Percentiles rank a stretch among this genome's conserved stretches.
phyloP scores from a whole-genome alignment of 2,329 filamentous ascomycete species.

The Aureobasidium sp. region DNA sequence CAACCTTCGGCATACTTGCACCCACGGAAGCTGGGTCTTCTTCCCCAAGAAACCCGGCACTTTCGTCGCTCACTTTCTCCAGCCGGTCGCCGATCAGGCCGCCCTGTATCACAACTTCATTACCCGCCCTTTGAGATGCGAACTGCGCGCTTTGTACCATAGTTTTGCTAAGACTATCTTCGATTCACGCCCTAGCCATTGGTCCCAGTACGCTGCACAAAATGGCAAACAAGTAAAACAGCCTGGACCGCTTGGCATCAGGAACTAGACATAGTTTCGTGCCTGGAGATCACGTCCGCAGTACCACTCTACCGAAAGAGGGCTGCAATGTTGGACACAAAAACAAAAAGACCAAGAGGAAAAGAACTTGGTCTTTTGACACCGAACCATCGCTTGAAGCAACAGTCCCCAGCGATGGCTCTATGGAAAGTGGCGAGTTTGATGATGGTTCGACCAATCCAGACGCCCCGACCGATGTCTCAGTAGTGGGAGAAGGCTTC shows the following conservation, averaged over 20 bases:
- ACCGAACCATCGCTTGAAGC: background rate
- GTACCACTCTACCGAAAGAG: background rate
- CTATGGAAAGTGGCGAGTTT: background rate
- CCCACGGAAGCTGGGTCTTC: background rate
- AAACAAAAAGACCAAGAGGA: background rate
- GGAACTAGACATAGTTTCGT: background rate
- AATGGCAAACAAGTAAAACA: constrained; percentile 6
- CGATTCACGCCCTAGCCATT: background rate
- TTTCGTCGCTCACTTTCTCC: background rate
- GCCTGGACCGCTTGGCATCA: background rate
- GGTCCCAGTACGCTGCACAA: background rate
- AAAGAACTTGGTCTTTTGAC: background rate
- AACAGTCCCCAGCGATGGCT: constrained; percentile 1
- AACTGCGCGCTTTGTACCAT: background rate
- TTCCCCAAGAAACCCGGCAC: background rate
- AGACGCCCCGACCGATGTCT: too few relatives aligned
- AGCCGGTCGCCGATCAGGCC: background rate
- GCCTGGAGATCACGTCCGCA: background rate
- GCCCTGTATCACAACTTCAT: constrained; percentile 1
- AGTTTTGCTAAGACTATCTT: constrained; percentile 1
- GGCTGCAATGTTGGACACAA: background rate
- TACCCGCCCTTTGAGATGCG: background rate
- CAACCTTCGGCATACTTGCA: background rate
- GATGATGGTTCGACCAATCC: background rate
- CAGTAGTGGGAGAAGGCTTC: too few relatives aligned